Conservation (phyloP, 148 eudicot species). For the Spergularia bocconei region DNA sequence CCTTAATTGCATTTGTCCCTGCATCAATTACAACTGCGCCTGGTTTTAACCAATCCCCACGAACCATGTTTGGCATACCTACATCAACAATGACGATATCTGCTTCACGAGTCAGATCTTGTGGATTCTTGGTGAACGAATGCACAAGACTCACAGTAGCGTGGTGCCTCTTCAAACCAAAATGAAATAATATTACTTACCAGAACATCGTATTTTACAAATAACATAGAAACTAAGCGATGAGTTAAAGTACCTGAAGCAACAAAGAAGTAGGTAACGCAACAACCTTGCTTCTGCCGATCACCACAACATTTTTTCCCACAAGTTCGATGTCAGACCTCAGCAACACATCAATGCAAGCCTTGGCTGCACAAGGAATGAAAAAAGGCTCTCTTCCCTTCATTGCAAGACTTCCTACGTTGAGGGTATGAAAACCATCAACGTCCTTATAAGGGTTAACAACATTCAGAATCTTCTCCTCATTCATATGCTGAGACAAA, state of each 20-base stretch:
- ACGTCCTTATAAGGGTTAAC: slow-evolving; percentile 54
- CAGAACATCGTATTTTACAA: neutral
- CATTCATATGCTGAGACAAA: slow-evolving; percentile 42
- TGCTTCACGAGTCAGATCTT: slow-evolving; percentile 44
- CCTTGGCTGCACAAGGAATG: slow-evolving; percentile 55
- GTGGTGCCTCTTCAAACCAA: slow-evolving; percentile 44
- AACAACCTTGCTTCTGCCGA: slow-evolving; percentile 55
- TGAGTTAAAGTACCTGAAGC: slow-evolving; percentile 37
- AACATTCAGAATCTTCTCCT: slow-evolving; percentile 42
- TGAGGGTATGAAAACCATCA: slow-evolving; percentile 56
- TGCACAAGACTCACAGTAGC: slow-evolving; percentile 55
- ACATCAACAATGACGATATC: slow-evolving; percentile 56
- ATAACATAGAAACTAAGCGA: neutral
- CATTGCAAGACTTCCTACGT: slow-evolving; percentile 57
- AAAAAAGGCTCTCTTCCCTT: slow-evolving; percentile 51
- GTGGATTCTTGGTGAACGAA: slow-evolving; percentile 48
- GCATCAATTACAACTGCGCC: slow-evolving; percentile 57
- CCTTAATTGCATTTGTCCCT: slow-evolving; percentile 49
- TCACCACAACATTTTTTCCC: slow-evolving; percentile 46
- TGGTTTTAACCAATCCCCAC: slow-evolving; percentile 56
- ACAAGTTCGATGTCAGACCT: slow-evolving; percentile 40
- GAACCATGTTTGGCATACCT: slow-evolving; percentile 48
- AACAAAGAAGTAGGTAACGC: slow-evolving; percentile 52
- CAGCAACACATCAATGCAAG: slow-evolving; percentile 43
- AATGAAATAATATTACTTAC: slow-evolving; percentile 15